Conservation (phyloP, 805 yeast species). For the Cyberlindnera suaveolens region DNA sequence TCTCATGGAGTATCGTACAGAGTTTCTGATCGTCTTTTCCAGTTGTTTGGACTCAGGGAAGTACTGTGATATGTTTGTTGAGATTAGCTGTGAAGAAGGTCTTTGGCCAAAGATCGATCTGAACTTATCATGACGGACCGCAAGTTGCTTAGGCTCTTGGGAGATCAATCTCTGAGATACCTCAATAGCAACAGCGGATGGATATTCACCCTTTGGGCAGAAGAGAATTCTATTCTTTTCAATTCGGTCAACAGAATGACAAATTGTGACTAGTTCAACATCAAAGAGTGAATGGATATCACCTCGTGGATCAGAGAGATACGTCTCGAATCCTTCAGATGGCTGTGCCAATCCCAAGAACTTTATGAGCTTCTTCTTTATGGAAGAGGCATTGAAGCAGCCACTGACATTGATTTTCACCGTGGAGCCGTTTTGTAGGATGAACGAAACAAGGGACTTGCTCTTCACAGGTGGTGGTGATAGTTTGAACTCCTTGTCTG, state of each 20-base stretch:
- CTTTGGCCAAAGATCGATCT: slow-evolving; percentile 70
- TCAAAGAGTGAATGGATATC: slow-evolving; percentile 51
- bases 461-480: slow-evolving; percentile 15
- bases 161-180: slow-evolving; percentile 39
- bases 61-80: slow-evolving; percentile 82
- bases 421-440: slow-evolving; percentile 67
- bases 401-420: slow-evolving; percentile 67
- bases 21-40: slow-evolving; percentile 75
- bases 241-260: slow-evolving; percentile 65
- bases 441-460: slow-evolving; percentile 49
- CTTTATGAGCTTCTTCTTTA: slow-evolving; percentile 62
- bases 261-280: slow-evolving; percentile 74
- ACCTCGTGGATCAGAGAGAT: slow-evolving; percentile 42
- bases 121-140: slow-evolving; percentile 12
- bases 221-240: slow-evolving; percentile 68
- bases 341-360: slow-evolving; percentile 43
- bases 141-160: slow-evolving; percentile 15
- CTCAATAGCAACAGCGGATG: slow-evolving; percentile 53
- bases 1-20: slow-evolving; percentile 72
- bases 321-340: slow-evolving; percentile 50
- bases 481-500: slow-evolving; percentile 13
- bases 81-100: slow-evolving; percentile 89
- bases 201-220: slow-evolving; percentile 57
- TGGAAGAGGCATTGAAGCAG: slow-evolving; percentile 74
- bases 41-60: slow-evolving; percentile 81